Evolutionary conservation across 2,329 filamentous ascomycete species (phyloP).

Genomic region (Exophiala spinifera): DNA sequence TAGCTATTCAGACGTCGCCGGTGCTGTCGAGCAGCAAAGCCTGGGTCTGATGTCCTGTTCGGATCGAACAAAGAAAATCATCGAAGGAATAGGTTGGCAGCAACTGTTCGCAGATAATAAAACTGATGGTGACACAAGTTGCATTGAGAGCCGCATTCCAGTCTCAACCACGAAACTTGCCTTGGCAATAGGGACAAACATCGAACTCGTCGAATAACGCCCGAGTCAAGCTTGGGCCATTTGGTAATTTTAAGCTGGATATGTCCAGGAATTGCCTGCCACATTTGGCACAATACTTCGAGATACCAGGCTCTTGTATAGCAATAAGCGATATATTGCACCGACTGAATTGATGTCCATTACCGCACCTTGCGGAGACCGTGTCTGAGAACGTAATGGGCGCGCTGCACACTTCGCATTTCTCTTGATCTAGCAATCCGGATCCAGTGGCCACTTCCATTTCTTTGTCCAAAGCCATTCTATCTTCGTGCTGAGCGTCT

Average conservation of each 20-base stretch:
- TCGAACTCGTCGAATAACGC: slow-evolving; percentile 28
- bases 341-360: slow-evolving; percentile 27
- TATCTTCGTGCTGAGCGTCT: background rate
- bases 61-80: slow-evolving; percentile 16
- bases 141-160: slow-evolving; percentile 25
- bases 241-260: slow-evolving; percentile 19
- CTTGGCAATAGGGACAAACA: slow-evolving; percentile 30
- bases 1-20: slow-evolving; percentile 4
- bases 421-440: slow-evolving; percentile 8
- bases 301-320: slow-evolving; percentile 31
- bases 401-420: slow-evolving; percentile 25
- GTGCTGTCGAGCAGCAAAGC: background rate
- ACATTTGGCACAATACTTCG: slow-evolving; percentile 30
- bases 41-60: slow-evolving; percentile 15
- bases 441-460: background rate
- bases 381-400: slow-evolving; percentile 14
- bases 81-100: background rate
- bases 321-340: slow-evolving; percentile 29
- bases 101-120: slow-evolving; percentile 15
- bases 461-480: slow-evolving; percentile 1
- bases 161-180: slow-evolving; percentile 27
- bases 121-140: slow-evolving; percentile 21
- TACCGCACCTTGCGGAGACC: slow-evolving; percentile 18
- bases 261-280: slow-evolving; percentile 29
- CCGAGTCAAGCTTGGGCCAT: slow-evolving; percentile 26